Evolutionary conservation across 129 eudicot genomes (phyloP).

Genomic region (Flaveria brownii): DNA sequence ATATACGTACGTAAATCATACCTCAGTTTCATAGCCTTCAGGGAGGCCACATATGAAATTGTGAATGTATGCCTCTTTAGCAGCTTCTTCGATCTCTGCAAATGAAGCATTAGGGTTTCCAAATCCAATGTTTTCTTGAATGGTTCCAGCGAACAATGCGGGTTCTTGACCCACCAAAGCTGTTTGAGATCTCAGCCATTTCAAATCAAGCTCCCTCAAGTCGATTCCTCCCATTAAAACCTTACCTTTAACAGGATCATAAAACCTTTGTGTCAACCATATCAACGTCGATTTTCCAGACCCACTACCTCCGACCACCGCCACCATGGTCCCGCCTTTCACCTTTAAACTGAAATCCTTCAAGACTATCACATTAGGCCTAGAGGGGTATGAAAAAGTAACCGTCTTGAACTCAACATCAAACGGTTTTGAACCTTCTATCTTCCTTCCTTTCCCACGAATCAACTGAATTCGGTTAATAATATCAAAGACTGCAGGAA

Average conservation of each 20-base stretch:
- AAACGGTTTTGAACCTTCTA: conserved; percentile 50
- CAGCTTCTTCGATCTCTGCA: conserved; percentile 84
- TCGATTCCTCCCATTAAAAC: conserved; percentile 66
- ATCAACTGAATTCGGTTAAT: conserved; percentile 57
- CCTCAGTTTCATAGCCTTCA: conserved; percentile 85
- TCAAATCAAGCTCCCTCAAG: conserved; percentile 65
- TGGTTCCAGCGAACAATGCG: conserved; percentile 75
- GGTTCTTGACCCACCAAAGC: conserved; percentile 92
- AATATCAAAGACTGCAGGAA: conserved; percentile 57
- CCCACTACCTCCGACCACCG: conserved; percentile 82
- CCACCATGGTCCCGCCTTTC: conserved; percentile 75
- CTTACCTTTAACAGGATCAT: conserved; percentile 71
- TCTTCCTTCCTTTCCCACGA: conserved; percentile 49
- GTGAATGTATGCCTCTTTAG: conserved; percentile 80
- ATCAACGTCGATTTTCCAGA: conserved; percentile 81
- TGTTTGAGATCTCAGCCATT: conserved; percentile 73
- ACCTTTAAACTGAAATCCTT: conserved; percentile 66
- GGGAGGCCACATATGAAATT: conserved; percentile 81
- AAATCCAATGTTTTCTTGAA: conserved; percentile 68
- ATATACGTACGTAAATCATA: conserved; percentile 16
- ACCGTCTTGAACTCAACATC: conserved; percentile 67
- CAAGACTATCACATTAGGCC: conserved; percentile 63
- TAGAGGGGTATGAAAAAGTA: conserved; percentile 67
- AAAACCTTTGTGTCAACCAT: conserved; percentile 81
- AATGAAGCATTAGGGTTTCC: conserved; percentile 75